Percentiles rank a stretch among this genome's conserved stretches.
Conservation (phyloP, 2,329 filamentous ascomycete species). For the Ascochyta koolunga region DNA sequence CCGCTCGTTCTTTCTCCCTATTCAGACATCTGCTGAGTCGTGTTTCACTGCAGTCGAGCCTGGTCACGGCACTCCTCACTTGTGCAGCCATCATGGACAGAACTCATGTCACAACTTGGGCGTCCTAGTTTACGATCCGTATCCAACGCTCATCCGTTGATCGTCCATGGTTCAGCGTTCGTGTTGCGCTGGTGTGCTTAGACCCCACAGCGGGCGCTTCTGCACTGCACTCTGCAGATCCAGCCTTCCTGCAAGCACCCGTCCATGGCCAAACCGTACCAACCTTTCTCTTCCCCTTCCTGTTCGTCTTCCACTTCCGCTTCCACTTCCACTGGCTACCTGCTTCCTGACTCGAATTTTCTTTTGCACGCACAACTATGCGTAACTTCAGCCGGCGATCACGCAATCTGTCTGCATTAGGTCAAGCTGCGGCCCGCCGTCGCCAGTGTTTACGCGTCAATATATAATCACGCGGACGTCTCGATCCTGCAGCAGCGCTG, state of each 20-base stretch:
- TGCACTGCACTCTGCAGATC: constrained; percentile 14
- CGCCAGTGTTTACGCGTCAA: constrained; percentile 12
- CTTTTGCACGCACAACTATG: not conserved
- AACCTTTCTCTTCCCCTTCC: not conserved
- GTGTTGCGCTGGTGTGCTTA: not conserved
- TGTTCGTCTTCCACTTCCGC: no score
- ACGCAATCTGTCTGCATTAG: not conserved
- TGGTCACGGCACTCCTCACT: not conserved
- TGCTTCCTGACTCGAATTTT: not conserved
- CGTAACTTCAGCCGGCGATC: not conserved
- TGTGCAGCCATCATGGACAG: not conserved
- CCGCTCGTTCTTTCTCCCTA: constrained; percentile 5
- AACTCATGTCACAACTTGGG: not conserved
- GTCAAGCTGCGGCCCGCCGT: not conserved
- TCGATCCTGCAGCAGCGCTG: not conserved
- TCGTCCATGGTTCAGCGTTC: constrained; percentile 8
- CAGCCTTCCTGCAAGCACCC: constrained; percentile 13
- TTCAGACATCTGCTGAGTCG: not conserved
- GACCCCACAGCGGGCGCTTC: constrained; percentile 14
- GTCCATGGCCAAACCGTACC: constrained; percentile 7
- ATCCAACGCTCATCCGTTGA: constrained; percentile 4
- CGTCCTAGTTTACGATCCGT: not conserved
- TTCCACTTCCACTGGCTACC: not conserved
- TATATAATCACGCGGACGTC: not conserved
- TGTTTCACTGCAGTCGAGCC: not conserved